These are phyloP conservation scores for Schizothecium vesticola DNA, from an alignment of 495 filamentous ascomycete species.

Conservation along the genomic window DNA sequence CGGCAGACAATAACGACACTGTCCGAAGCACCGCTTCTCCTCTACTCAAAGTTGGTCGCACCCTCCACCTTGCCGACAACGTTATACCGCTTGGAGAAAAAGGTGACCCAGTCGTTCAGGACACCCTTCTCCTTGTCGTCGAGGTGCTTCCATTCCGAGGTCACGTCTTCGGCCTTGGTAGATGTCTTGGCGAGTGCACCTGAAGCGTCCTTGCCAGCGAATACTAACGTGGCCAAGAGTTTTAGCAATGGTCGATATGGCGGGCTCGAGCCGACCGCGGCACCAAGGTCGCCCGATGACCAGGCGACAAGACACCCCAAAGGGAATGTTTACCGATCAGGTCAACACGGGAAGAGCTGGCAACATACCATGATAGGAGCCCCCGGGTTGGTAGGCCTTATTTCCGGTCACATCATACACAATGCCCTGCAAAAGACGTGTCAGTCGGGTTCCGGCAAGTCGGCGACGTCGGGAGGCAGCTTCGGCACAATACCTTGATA, in stretches of 20 bases:
- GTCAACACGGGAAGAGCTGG: not conserved
- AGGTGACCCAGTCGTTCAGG: conserved; percentile 87
- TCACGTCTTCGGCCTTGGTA: conserved; percentile 77
- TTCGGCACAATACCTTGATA: conserved; percentile 59
- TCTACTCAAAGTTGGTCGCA: conserved; percentile 42
- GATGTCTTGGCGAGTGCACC: conserved; percentile 82
- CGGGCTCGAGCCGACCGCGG: not conserved
- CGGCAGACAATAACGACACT: not conserved
- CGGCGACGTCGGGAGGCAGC: not conserved
- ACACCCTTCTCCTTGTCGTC: conserved; percentile 79
- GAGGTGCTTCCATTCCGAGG: conserved; percentile 78
- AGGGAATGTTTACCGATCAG: not conserved
- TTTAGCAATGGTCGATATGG: not conserved
- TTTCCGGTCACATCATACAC: conserved; percentile 93
- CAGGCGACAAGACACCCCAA: not conserved
- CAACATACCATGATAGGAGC: conserved; percentile 72
- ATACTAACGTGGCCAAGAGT: conserved; percentile 52
- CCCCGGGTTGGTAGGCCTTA: conserved; percentile 73
- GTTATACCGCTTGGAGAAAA: conserved; percentile 94
- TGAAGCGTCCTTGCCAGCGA: conserved; percentile 91
- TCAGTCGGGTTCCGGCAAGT: conserved; percentile 14
- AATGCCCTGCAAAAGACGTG: conserved; percentile 51
- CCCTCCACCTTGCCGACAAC: conserved; percentile 75
- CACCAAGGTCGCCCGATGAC: not conserved
- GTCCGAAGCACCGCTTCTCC: not conserved